Evolutionary conservation across 2,329 filamentous ascomycete genomes (phyloP).

Genomic region (Claviceps sp.): DNA sequence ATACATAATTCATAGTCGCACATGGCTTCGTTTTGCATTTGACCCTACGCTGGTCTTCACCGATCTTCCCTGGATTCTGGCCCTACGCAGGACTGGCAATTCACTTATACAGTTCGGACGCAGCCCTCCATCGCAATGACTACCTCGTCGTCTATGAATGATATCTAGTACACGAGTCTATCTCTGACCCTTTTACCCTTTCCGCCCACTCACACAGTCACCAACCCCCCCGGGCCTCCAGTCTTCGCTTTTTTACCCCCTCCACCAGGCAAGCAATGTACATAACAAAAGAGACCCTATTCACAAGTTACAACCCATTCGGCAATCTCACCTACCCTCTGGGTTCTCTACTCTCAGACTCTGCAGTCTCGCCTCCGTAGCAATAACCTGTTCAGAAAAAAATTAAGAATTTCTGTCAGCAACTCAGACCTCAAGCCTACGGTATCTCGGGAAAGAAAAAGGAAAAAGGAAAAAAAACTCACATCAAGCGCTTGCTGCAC

Average conservation of each 20-base stretch:
- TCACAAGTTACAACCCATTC: neutral
- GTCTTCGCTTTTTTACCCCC: conserved; percentile 10
- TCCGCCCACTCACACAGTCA: neutral
- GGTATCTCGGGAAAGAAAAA: too few species aligned
- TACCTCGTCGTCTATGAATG: neutral
- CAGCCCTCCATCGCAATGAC: neutral
- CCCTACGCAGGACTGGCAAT: too few species aligned
- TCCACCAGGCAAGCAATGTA: conserved; percentile 19
- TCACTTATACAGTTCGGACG: too few species aligned
- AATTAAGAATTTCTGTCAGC: too few species aligned
- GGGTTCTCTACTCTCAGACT: conserved; percentile 60
- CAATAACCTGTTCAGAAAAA: conserved; percentile 51
- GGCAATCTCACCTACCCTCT: neutral
- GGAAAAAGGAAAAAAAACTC: conserved; percentile 28
- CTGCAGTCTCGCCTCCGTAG: conserved; percentile 78
- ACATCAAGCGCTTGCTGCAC: conserved; percentile 94
- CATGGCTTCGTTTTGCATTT: too few species aligned
- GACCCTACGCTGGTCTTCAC: too few species aligned
- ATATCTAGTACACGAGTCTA: neutral
- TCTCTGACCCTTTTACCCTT: neutral
- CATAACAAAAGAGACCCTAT: conserved; percentile 32
- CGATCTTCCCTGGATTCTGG: too few species aligned
- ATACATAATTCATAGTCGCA: too few species aligned
- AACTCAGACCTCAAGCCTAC: too few species aligned
- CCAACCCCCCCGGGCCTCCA: neutral